Conservation (phyloP, 495 filamentous ascomycete species). For the Pseudevernia furfuracea region DNA sequence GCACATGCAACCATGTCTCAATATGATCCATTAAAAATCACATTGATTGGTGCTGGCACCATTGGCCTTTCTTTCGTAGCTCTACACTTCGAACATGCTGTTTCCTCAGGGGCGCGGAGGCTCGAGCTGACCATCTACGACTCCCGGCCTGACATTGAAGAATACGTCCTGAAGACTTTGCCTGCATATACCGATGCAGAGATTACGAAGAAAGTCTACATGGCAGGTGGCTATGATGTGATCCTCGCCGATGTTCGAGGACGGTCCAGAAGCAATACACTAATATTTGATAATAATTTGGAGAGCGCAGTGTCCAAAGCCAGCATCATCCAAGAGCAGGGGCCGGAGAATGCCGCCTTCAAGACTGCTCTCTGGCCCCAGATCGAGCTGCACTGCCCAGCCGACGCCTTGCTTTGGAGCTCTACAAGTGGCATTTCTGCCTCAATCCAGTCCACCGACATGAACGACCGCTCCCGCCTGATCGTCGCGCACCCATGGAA, state of each 20-base stretch:
- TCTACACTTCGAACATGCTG: slow-evolving; percentile 43
- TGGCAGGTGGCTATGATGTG: background rate
- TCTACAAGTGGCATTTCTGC: slow-evolving; percentile 51
- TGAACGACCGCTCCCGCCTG: slow-evolving; percentile 40
- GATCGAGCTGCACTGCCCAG: slow-evolving; percentile 35
- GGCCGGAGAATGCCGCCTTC: slow-evolving; percentile 45
- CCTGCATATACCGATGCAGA: slow-evolving; percentile 25
- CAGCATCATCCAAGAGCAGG: slow-evolving; percentile 51
- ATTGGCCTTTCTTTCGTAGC: slow-evolving; percentile 55
- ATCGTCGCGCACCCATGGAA: slow-evolving; percentile 57
- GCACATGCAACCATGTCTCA: background rate
- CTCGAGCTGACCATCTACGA: slow-evolving; percentile 44
- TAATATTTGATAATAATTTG: slow-evolving; percentile 35
- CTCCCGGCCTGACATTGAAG: slow-evolving; percentile 43
- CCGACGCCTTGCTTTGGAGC: slow-evolving; percentile 46
- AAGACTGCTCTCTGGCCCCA: slow-evolving; percentile 46
- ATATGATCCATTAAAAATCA: slow-evolving; percentile 27
- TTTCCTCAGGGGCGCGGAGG: slow-evolving; percentile 18
- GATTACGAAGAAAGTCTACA: background rate
- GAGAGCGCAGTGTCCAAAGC: slow-evolving; percentile 38
- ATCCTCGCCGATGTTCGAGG: background rate
- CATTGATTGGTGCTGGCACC: slow-evolving; percentile 49
- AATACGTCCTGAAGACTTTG: slow-evolving; percentile 38
- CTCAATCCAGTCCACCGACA: slow-evolving; percentile 35
- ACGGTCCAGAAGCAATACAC: slow-evolving; percentile 4